A percentile compares a stretch with the other conserved stretches of the same genome.
Conservation (phyloP, 2,329 filamentous ascomycete genomes). For the Ascochyta lentis region DNA sequence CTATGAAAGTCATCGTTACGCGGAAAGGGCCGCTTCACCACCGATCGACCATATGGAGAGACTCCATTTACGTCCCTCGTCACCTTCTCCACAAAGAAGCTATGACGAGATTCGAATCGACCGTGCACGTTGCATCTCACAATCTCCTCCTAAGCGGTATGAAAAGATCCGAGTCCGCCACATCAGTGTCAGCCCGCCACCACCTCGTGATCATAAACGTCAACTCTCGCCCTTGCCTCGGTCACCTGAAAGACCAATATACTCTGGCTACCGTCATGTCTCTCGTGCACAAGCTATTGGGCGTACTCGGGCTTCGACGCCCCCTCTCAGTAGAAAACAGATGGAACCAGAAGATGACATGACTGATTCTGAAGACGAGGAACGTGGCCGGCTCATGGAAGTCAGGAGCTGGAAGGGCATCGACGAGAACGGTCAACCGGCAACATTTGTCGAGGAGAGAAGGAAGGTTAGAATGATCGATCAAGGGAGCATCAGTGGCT, state of each 20-base stretch:
- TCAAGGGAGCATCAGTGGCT: constrained; percentile 4
- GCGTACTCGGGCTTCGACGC: constrained; percentile 16
- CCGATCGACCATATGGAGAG: constrained; percentile 26
- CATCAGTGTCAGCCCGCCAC: constrained; percentile 19
- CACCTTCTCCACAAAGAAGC: constrained; percentile 16
- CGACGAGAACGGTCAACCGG: constrained; percentile 38
- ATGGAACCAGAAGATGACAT: constrained; percentile 28
- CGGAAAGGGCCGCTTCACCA: constrained; percentile 20
- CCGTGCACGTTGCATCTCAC: constrained; percentile 24
- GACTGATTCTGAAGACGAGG: constrained; percentile 37
- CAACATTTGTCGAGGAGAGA: constrained; percentile 38
- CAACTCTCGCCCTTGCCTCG: constrained; percentile 11
- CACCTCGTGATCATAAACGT: constrained; percentile 6
- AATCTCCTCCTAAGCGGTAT: constrained; percentile 18
- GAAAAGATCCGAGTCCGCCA: constrained; percentile 24
- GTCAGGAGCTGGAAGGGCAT: constrained; percentile 36
- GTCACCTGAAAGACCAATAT: constrained; percentile 8
- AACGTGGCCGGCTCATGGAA: constrained; percentile 22
- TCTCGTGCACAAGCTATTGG: constrained; percentile 13
- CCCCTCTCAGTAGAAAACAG: constrained; percentile 16
- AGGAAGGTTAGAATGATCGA: constrained; percentile 12
- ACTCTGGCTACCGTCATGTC: constrained; percentile 24
- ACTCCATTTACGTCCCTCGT: constrained; percentile 24
- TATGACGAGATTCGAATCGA: constrained; percentile 29
- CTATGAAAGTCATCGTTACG: constrained; percentile 21